These are phyloP conservation scores for Vanrija pseudolonga DNA, from an alignment of 1,284 basidiomycete genomes.

Conservation along the genomic window DNA sequence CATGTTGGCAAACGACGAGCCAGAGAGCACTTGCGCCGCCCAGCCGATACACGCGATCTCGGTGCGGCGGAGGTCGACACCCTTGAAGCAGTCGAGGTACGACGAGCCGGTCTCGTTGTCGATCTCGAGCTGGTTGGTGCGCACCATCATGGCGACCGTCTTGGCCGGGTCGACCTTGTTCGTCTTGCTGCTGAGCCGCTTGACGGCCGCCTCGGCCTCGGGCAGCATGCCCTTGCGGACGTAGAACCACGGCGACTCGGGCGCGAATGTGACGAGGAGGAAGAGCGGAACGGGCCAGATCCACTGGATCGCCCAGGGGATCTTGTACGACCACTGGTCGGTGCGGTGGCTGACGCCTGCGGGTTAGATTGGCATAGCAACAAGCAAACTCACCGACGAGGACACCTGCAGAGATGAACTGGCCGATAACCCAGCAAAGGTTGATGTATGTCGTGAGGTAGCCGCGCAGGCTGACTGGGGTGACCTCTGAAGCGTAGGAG, in stretches of 20 bases:
- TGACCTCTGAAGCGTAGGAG: conserved; percentile 54
- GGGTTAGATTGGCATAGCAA: neutral
- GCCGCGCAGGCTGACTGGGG: conserved; percentile 37
- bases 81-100: conserved; percentile 34
- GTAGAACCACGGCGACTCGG: conserved; percentile 33
- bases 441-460: conserved; percentile 47
- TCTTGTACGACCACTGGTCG: conserved; percentile 19
- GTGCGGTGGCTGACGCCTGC: conserved; percentile 4
- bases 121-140: conserved; percentile 32
- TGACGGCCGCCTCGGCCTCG: conserved; percentile 20
- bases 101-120: conserved; percentile 12
- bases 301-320: conserved; percentile 39
- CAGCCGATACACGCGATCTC: conserved; percentile 13
- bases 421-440: conserved; percentile 53
- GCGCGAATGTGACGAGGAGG: conserved; percentile 20
- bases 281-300: conserved; percentile 40
- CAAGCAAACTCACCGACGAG: neutral
- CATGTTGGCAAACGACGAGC: conserved; percentile 18
- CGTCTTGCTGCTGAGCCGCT: conserved; percentile 16
- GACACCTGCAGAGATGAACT: conserved; percentile 20
- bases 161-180: conserved; percentile 23
- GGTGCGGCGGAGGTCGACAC: conserved; percentile 19
- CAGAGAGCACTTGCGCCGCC: conserved; percentile 23
- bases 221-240: conserved; percentile 24
- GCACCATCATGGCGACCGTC: conserved; percentile 34